A percentile compares a stretch with the other conserved stretches of the same genome.
Evolutionary conservation across 768 basidiomycete species (phyloP).

Genomic region (Tulasnella sp.): DNA sequence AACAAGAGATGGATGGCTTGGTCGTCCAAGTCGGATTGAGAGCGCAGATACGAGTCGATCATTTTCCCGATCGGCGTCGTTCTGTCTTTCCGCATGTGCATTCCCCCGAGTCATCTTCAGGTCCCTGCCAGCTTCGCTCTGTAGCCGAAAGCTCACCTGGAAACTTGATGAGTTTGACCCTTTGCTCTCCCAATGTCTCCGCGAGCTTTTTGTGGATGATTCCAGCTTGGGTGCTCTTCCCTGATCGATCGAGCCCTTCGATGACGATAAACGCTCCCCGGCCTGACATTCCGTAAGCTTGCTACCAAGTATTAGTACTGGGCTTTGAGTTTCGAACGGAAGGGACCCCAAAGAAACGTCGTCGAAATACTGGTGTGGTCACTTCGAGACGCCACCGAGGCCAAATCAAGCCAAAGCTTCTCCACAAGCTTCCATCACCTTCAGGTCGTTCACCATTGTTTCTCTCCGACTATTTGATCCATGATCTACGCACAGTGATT

Average conservation of each 20-base stretch:
- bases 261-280: constrained; percentile 82
- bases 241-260: constrained; percentile 91
- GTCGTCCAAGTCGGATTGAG: constrained; percentile 79
- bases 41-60: constrained; percentile 86
- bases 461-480: no score
- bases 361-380: not conserved
- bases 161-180: constrained; percentile 65
- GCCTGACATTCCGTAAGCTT: not conserved
- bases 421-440: no score
- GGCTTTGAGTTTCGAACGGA: not conserved
- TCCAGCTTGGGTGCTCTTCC: constrained; percentile 81
- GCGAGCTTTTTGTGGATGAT: constrained; percentile 48
- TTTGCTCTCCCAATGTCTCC: constrained; percentile 25
- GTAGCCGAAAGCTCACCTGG: no score
- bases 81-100: constrained; percentile 44
- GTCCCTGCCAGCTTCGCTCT: no score
- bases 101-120: no score
- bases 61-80: constrained; percentile 84
- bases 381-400: not conserved
- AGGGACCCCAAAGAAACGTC: not conserved
- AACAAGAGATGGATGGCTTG: constrained; percentile 88
- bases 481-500: no score
- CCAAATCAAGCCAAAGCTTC: not conserved
- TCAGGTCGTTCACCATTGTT: no score
- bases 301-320: not conserved